A percentile compares a stretch with the other conserved stretches of the same genome.
Conservation (phyloP, 495 filamentous ascomycete species). For the Friedmanniomyces simplex region DNA sequence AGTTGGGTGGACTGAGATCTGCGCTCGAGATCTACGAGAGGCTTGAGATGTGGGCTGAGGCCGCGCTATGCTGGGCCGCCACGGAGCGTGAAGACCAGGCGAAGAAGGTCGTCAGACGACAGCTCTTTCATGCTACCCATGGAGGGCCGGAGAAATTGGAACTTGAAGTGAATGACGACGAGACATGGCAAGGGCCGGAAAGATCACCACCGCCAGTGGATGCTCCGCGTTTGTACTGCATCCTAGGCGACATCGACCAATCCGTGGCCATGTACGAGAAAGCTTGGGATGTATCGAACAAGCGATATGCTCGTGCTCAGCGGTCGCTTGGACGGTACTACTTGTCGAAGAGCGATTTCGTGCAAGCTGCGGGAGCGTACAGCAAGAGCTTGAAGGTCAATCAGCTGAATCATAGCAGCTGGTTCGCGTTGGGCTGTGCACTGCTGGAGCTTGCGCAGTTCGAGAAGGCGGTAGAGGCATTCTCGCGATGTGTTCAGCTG, state of each 20-base stretch:
- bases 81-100: constrained; percentile 81
- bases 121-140: constrained; percentile 58
- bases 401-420: constrained; percentile 66
- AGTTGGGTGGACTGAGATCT: constrained; percentile 73
- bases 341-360: constrained; percentile 49
- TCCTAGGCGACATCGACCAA: constrained; percentile 80
- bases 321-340: constrained; percentile 73
- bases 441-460: constrained; percentile 66
- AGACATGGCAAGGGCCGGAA: constrained; percentile 43
- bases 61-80: constrained; percentile 75
- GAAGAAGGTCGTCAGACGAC: constrained; percentile 56
- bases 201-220: constrained; percentile 61
- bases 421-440: constrained; percentile 86
- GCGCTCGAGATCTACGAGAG: constrained; percentile 95
- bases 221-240: constrained; percentile 83
- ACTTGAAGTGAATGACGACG: constrained; percentile 38
- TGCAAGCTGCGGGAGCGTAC: constrained; percentile 70
- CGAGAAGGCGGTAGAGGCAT: constrained; percentile 74
- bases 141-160: constrained; percentile 30
- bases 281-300: constrained; percentile 77
- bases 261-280: constrained; percentile 64
- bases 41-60: constrained; percentile 90
- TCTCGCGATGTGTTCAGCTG: constrained; percentile 63
- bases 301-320: constrained; percentile 77
- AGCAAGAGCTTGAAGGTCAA: constrained; percentile 64